A percentile compares a stretch with the other conserved stretches of the same genome.
phyloP scores from a whole-genome alignment of 768 basidiomycete species.

The Leccinum pellstonianum region DNA sequence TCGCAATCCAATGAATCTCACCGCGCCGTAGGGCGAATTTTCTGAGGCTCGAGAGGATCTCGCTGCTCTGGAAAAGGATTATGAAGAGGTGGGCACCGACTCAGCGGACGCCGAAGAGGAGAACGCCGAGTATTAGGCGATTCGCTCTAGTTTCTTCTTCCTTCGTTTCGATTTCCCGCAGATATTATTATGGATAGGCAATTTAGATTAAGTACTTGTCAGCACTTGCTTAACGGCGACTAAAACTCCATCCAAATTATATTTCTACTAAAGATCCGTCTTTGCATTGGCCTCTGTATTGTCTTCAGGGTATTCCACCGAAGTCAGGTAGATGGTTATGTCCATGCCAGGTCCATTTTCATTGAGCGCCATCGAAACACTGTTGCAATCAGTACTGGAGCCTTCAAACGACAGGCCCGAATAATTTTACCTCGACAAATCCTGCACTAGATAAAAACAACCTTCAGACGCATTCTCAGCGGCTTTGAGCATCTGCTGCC shows the following conservation, averaged over 20 bases:
- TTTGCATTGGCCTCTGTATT: background rate
- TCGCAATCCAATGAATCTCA: slow-evolving; percentile 12
- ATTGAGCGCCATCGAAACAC: slow-evolving; percentile 30
- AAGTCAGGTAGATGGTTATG: slow-evolving; percentile 17
- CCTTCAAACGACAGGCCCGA: background rate
- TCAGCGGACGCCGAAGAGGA: slow-evolving; percentile 72
- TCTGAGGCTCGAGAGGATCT: slow-evolving; percentile 98
- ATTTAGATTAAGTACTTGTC: slow-evolving; percentile 11
- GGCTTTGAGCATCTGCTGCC: slow-evolving; percentile 63
- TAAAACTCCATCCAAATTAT: background rate
- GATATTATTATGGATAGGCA: slow-evolving; percentile 6
- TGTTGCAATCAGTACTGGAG: slow-evolving; percentile 14
- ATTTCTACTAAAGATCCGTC: slow-evolving; percentile 4
- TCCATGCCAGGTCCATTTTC: slow-evolving; percentile 41
- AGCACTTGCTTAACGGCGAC: slow-evolving; percentile 8
- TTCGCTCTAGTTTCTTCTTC: background rate
- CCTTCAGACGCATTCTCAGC: slow-evolving; percentile 42
- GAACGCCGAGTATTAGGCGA: slow-evolving; percentile 47
- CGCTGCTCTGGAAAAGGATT: slow-evolving; percentile 94
- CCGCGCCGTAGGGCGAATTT: slow-evolving; percentile 75
- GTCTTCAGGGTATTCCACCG: background rate
- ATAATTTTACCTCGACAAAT: slow-evolving; percentile 61
- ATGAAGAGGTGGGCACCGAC: slow-evolving; percentile 84
- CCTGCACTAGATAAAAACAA: slow-evolving; percentile 56
- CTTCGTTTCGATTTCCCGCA: background rate